Evolutionary conservation across 2,329 filamentous ascomycete species (phyloP).

Genomic region (Verticillium nonalfalfae): DNA sequence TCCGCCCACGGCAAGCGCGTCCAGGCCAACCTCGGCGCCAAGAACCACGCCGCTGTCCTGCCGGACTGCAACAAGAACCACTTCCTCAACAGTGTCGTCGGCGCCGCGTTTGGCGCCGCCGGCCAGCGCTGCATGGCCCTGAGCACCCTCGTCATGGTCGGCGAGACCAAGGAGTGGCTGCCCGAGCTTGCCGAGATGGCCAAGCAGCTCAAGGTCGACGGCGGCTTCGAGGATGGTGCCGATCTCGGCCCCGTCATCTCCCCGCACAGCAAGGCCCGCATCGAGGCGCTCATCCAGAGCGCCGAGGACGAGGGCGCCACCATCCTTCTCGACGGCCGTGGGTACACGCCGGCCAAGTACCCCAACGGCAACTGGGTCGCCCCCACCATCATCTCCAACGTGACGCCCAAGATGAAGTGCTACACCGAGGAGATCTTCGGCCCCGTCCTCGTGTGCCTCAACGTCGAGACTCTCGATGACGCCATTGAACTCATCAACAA

Average conservation of each 20-base stretch:
- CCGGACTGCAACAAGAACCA: constrained; percentile 90
- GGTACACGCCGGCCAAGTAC: constrained; percentile 69
- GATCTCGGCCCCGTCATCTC: constrained; percentile 81
- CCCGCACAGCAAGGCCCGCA: constrained; percentile 70
- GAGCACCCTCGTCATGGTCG: constrained; percentile 76
- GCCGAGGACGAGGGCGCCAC: constrained; percentile 77
- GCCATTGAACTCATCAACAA: constrained; percentile 76
- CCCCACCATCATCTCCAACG: constrained; percentile 76
- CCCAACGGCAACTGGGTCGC: constrained; percentile 82
- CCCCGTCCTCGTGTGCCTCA: constrained; percentile 75
- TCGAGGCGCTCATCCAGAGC: constrained; percentile 67
- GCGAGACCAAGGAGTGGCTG: constrained; percentile 80
- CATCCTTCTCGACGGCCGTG: constrained; percentile 75
- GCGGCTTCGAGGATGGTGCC: constrained; percentile 73
- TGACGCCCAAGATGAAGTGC: constrained; percentile 75
- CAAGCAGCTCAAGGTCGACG: constrained; percentile 66
- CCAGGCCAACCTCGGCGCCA: constrained; percentile 81
- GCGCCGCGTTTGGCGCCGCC: constrained; percentile 78
- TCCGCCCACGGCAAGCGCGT: constrained; percentile 84
- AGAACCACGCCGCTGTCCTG: constrained; percentile 81
- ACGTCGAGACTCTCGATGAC: constrained; percentile 71
- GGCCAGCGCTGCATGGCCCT: constrained; percentile 85
- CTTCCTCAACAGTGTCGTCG: constrained; percentile 76
- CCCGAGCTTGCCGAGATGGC: constrained; percentile 71
- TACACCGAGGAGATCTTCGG: constrained; percentile 85